phyloP scores from a whole-genome alignment of 495 filamentous ascomycete species.

The Acidiella bohemica region DNA sequence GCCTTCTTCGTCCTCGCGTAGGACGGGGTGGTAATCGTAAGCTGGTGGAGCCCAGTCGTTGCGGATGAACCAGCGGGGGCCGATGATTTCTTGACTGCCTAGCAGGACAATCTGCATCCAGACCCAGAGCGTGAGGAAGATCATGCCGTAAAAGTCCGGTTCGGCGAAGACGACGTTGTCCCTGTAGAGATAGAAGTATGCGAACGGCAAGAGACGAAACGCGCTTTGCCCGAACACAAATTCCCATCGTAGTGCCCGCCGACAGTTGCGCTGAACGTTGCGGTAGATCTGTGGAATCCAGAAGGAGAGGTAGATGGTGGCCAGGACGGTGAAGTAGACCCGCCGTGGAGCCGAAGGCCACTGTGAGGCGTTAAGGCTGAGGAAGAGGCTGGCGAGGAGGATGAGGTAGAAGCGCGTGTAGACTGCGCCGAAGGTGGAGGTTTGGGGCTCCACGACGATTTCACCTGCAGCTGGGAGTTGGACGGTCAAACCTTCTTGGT shows the following conservation, averaged over 20 bases:
- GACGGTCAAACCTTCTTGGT: constrained; percentile 60
- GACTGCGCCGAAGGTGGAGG: constrained; percentile 46
- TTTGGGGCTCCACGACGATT: constrained; percentile 18
- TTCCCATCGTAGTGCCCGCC: constrained; percentile 72
- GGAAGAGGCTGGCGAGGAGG: constrained; percentile 54
- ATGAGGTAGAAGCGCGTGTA: constrained; percentile 66
- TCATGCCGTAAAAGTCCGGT: constrained; percentile 48
- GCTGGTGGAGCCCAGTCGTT: constrained; percentile 62
- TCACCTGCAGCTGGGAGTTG: constrained; percentile 28
- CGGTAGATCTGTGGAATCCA: constrained; percentile 86
- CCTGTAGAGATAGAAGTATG: constrained; percentile 62
- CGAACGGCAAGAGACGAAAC: constrained; percentile 60
- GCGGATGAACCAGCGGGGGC: constrained; percentile 63
- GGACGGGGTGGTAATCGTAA: constrained; percentile 88
- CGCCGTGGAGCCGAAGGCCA: constrained; percentile 59
- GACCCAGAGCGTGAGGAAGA: constrained; percentile 62
- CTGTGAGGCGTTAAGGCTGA: constrained; percentile 60
- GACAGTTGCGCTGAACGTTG: constrained; percentile 81
- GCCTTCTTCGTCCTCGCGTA: constrained; percentile 75
- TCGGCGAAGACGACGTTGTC: constrained; percentile 73
- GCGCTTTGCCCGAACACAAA: constrained; percentile 75
- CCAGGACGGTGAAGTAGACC: constrained; percentile 53
- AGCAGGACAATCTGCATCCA: constrained; percentile 80
- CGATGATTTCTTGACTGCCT: constrained; percentile 68
- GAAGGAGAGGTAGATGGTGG: constrained; percentile 68